phyloP scores from a whole-genome alignment of 2,329 filamentous ascomycete genomes.

The Rhynchosporium secalis region DNA sequence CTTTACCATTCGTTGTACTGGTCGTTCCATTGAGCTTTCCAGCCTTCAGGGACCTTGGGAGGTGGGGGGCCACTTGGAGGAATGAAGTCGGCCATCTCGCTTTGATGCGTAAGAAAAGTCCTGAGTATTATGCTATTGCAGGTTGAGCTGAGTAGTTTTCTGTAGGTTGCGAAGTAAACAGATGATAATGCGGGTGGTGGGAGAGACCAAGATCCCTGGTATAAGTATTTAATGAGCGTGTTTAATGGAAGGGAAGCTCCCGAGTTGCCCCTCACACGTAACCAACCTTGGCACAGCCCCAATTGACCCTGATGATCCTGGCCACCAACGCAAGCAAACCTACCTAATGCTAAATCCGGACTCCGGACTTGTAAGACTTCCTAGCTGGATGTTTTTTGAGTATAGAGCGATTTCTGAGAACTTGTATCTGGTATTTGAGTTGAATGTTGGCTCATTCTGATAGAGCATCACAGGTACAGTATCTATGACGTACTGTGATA shows the following conservation, averaged over 20 bases:
- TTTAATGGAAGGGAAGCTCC: not conserved
- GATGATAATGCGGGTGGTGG: conserved; percentile 2
- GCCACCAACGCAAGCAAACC: conserved; percentile 12
- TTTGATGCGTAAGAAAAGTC: not conserved
- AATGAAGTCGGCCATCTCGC: conserved; percentile 36
- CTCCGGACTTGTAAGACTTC: conserved; percentile 5
- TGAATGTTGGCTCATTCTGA: no score
- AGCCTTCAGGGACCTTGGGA: conserved; percentile 66
- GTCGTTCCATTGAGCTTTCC: conserved; percentile 82
- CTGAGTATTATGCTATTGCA: not conserved
- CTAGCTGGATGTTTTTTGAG: conserved; percentile 3
- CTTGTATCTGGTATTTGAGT: no score
- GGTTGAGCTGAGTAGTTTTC: conserved; percentile 9
- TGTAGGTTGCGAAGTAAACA: conserved; percentile 10
- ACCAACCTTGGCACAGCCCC: conserved; percentile 13
- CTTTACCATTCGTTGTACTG: conserved; percentile 81
- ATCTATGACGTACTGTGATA: no score
- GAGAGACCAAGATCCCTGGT: conserved; percentile 4
- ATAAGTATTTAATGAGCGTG: not conserved
- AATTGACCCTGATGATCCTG: conserved; percentile 11
- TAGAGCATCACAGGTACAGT: no score
- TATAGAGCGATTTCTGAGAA: no score
- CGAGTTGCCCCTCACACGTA: conserved; percentile 21
- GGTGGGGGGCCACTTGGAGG: conserved; percentile 48
- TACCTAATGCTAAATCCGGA: conserved; percentile 16